Conservation (phyloP, 2,329 filamentous ascomycete genomes). For the Fusarium ramigenum region DNA sequence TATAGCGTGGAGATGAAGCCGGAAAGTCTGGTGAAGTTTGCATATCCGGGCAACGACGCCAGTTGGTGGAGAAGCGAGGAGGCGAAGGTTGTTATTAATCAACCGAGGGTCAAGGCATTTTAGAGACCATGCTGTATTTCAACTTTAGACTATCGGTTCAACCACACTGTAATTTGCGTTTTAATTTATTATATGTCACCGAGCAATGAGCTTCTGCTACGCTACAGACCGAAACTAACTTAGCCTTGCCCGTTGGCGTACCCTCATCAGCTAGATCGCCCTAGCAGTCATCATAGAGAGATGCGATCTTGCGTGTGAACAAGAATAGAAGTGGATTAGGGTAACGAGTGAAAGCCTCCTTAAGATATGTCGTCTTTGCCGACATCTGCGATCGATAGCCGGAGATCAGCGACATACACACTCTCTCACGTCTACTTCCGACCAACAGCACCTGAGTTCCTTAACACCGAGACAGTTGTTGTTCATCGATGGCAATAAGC, state of each 20-base stretch:
- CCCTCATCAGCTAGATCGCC: fast-evolving
- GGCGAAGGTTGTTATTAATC: slow-evolving; percentile 51
- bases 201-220: neutral
- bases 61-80: slow-evolving; percentile 88
- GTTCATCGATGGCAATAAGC: neutral
- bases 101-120: neutral
- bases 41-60: slow-evolving; percentile 79
- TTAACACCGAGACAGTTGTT: neutral
- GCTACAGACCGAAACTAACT: no score
- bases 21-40: slow-evolving; percentile 81
- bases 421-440: fast-evolving
- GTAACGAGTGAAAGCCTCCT: no score
- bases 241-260: neutral
- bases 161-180: fast-evolving
- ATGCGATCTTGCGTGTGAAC: fast-evolving
- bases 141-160: neutral
- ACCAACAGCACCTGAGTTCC: neutral
- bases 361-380: neutral
- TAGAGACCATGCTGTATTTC: neutral
- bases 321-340: neutral
- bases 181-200: fast-evolving
- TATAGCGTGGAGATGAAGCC: slow-evolving; percentile 95
- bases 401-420: neutral
- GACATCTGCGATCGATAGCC: no score
- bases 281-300: fast-evolving